Base-by-base conservation (phyloP, 441 rosid genomes). In the Melianthus villosus region DNA sequence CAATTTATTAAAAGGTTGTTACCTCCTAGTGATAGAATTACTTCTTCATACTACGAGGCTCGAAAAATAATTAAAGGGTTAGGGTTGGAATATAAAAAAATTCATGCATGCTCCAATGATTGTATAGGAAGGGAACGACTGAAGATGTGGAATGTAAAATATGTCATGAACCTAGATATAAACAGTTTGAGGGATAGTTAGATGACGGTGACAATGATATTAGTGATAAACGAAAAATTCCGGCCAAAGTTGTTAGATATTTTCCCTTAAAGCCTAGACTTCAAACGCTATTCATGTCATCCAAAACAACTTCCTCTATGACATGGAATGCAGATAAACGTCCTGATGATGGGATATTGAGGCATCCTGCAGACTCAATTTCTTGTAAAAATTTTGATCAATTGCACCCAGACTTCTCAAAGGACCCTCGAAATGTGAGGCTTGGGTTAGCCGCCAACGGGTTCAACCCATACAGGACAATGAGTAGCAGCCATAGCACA, bases 261-360 rank as follows among this genome's bases (percentile, higher is more conserved):
- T 56, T 52, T 27, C 48, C 59, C 0, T 23, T 52, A 0, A 57
- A 22, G n/a, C 42, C 38, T 12, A 12, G 46, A 6, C 38, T 31
- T 20, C 16, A 39, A 19, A 20, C 46, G 2, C 9, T 48, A 0
- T 48, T 37, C 9, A 26, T 33, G 9, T 46, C 16, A 0, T 11
- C 4, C 0, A 36, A 45, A 3, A 14, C 22, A 2, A 9, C 23
- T 2, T 6, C 1, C 1, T 13, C 15, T n/a, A 56, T 42, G 38
- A 38, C 20, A 8, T 51, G 52, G 14, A 40, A 47, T 43, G 1
- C 2, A 0, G 40, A 38, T 11, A 14, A 7, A 3, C 17, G 12
- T 1, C 4, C 8, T 0, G 27, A 25, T 3, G 46, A 38, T 14
- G 37, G 17, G 2, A 7, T 29, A 0, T 3, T 25, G 4, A 45